Conservation (phyloP, 768 basidiomycete species). For the Collybia nuda region DNA sequence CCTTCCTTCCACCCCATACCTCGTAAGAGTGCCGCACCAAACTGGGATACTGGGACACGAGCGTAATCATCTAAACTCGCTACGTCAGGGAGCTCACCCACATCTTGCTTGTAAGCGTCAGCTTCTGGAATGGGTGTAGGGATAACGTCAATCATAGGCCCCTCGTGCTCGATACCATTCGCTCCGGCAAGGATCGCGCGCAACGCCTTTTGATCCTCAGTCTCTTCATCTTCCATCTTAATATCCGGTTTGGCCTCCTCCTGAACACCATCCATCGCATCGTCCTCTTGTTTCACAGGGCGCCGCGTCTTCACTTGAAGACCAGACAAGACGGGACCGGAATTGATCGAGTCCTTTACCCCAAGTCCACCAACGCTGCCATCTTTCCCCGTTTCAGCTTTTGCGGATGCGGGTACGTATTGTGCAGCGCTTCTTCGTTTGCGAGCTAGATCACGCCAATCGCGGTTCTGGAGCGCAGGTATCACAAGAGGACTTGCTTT, state of each 20-base stretch:
- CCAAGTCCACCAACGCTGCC: slow-evolving; percentile 80
- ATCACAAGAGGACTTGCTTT: slow-evolving; percentile 76
- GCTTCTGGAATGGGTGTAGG: slow-evolving; percentile 67
- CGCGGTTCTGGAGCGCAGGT: slow-evolving; percentile 80
- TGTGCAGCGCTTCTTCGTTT: slow-evolving; percentile 54
- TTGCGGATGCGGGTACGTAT: slow-evolving; percentile 67
- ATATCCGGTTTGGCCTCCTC: slow-evolving; percentile 24
- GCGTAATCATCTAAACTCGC: slow-evolving; percentile 85
- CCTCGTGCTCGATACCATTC: slow-evolving; percentile 37
- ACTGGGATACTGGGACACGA: slow-evolving; percentile 88
- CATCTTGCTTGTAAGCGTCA: slow-evolving; percentile 84
- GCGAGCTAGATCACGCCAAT: slow-evolving; percentile 84
- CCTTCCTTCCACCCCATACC: slow-evolving; percentile 98
- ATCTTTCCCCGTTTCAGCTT: slow-evolving; percentile 56
- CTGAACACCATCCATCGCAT: slow-evolving; percentile 15
- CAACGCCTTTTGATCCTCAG: slow-evolving; percentile 80
- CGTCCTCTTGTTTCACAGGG: slow-evolving; percentile 29
- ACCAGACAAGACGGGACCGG: slow-evolving; percentile 70
- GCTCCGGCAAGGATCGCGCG: slow-evolving; percentile 72
- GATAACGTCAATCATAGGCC: slow-evolving; percentile 61
- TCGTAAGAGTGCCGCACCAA: slow-evolving; percentile 88
- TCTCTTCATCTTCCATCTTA: slow-evolving; percentile 43
- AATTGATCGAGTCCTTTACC: slow-evolving; percentile 73
- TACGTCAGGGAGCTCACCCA: slow-evolving; percentile 72
- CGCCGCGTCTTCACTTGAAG: slow-evolving; percentile 50